A percentile compares a stretch with the other conserved stretches of the same genome.
These are phyloP conservation scores for Russula brevipes DNA, from an alignment of 768 basidiomycete genomes.

Conservation along the genomic window DNA sequence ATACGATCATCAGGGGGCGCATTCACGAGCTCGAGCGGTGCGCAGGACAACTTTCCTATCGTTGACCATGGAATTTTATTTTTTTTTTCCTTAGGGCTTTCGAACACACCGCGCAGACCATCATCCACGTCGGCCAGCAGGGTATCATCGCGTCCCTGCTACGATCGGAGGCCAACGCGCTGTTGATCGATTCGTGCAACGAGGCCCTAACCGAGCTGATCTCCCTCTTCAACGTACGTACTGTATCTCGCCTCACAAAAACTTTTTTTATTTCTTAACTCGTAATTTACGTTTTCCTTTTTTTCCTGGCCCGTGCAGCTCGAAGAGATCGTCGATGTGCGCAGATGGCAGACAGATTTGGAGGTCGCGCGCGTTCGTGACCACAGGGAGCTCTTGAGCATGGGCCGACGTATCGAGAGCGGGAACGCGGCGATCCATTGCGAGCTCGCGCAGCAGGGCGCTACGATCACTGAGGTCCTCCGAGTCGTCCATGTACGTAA, in stretches of 20 bases:
- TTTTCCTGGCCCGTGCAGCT: not conserved
- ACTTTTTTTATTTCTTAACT: no score
- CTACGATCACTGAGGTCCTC: conserved; percentile 20
- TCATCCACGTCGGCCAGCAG: conserved; percentile 22
- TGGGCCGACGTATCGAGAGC: conserved; percentile 20
- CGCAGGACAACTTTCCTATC: not conserved
- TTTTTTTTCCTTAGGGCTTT: conserved; percentile 9
- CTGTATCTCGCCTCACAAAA: not conserved
- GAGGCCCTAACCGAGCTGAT: conserved; percentile 22
- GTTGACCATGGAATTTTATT: not conserved
- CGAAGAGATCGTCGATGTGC: conserved; percentile 18
- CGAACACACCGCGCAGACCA: conserved; percentile 16
- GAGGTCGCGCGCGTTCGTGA: conserved; percentile 19
- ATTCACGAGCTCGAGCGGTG: conserved; percentile 20
- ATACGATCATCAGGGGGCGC: conserved; percentile 10
- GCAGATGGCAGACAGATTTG: conserved; percentile 18
- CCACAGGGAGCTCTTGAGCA: conserved; percentile 16
- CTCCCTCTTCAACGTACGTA: conserved; percentile 22
- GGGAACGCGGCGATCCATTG: conserved; percentile 17
- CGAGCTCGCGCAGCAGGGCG: conserved; percentile 23
- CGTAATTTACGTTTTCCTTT: no score
- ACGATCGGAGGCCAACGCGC: conserved; percentile 19
- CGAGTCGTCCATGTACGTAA: conserved; percentile 14
- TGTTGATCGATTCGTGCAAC: conserved; percentile 22
- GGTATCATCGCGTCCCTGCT: conserved; percentile 19